Conservation (phyloP, 2,329 filamentous ascomycete genomes). For the Cladophialophora yegresii region DNA sequence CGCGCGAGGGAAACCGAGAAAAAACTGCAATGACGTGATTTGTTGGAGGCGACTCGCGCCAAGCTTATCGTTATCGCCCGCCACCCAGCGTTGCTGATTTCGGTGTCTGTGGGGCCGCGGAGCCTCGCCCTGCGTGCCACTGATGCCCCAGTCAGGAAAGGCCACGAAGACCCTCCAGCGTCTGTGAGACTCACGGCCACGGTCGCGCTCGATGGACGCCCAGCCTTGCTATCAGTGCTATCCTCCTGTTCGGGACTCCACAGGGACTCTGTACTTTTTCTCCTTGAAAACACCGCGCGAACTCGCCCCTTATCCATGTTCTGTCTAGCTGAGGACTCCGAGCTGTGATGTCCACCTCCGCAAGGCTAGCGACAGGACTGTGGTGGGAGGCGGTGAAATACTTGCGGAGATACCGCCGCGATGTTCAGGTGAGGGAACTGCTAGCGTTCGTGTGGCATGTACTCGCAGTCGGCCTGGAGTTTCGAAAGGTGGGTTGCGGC, state of each 20-base stretch:
- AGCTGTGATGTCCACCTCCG: neutral
- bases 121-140: slow-evolving; percentile 10
- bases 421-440: neutral
- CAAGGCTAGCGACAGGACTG: neutral
- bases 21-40: slow-evolving; percentile 34
- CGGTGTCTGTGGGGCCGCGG: slow-evolving; percentile 24
- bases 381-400: neutral
- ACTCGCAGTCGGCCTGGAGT: neutral
- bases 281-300: neutral
- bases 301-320: neutral
- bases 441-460: neutral
- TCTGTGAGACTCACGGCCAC: neutral
- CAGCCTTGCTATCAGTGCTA: neutral
- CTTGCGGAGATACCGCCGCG: no score
- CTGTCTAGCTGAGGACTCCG: neutral
- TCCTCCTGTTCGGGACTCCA: neutral
- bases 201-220: neutral
- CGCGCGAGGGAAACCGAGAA: slow-evolving; percentile 13
- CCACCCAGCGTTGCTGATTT: slow-evolving; percentile 7
- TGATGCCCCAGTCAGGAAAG: neutral
- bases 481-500: neutral
- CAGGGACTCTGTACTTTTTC: no score
- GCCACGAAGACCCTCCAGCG: neutral
- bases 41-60: slow-evolving; percentile 6
- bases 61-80: slow-evolving; percentile 30